Conservation (phyloP, 2,329 filamentous ascomycete genomes). For the Pseudogymnoascus sp. region DNA sequence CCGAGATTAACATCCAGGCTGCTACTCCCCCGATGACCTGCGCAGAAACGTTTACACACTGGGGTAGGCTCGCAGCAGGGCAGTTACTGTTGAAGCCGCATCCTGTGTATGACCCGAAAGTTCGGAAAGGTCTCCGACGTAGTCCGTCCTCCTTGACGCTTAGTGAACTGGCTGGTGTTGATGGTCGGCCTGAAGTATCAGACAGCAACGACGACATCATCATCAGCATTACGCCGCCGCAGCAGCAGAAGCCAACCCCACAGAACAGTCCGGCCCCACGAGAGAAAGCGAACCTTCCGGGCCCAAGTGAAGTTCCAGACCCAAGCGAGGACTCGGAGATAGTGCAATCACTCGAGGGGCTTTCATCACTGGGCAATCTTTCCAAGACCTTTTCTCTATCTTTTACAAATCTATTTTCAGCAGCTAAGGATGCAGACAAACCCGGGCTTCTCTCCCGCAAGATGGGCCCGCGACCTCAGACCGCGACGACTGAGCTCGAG, state of each 20-base stretch:
- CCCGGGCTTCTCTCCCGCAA: background rate
- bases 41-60: background rate
- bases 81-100: constrained; percentile 6
- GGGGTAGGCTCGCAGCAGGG: background rate
- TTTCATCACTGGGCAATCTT: background rate
- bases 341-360: background rate
- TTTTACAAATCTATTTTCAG: constrained; percentile 2
- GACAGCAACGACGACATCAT: constrained; percentile 3
- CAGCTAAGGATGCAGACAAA: constrained; percentile 4
- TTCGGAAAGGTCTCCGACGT: constrained; percentile 1
- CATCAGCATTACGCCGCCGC: background rate
- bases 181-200: constrained; percentile 8
- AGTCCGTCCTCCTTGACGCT: constrained; percentile 1
- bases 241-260: background rate
- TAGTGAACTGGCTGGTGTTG: background rate
- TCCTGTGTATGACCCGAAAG: constrained; percentile 3
- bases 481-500: background rate
- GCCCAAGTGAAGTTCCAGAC: background rate
- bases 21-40: background rate
- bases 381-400: background rate
- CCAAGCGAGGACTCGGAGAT: background rate
- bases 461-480: constrained; percentile 1
- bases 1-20: background rate
- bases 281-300: background rate
- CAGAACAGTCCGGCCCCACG: background rate